Evolutionary conservation across 2,329 filamentous ascomycete genomes (phyloP).

Genomic region (Fusarium avenaceum): DNA sequence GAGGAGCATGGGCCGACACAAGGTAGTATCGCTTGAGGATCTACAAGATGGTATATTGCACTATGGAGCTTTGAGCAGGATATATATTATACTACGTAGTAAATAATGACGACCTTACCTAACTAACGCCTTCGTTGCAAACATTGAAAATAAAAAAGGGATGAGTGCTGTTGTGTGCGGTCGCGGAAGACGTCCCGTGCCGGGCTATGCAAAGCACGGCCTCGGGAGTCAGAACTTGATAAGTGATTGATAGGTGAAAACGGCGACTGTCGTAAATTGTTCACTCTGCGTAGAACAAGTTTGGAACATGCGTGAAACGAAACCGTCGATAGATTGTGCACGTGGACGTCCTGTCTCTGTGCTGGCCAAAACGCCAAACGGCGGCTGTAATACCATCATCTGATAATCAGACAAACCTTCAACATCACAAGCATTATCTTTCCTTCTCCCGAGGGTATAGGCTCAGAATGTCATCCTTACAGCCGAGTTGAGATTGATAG

Average conservation of each 20-base stretch:
- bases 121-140: neutral
- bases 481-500: constrained; percentile 34
- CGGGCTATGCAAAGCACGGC: constrained; percentile 29
- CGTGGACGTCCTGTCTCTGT: constrained; percentile 20
- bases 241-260: constrained; percentile 3
- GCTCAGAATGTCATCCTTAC: constrained; percentile 7
- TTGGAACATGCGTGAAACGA: constrained; percentile 38
- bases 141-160: neutral
- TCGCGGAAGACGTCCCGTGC: constrained; percentile 30
- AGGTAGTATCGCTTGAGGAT: constrained; percentile 37
- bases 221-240: neutral
- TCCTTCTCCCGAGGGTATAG: neutral
- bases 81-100: constrained; percentile 1
- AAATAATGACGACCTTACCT: neutral
- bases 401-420: constrained; percentile 14
- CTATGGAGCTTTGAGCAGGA: constrained; percentile 13
- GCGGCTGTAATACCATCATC: constrained; percentile 10
- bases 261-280: constrained; percentile 1
- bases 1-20: constrained; percentile 21
- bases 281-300: constrained; percentile 13
- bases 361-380: neutral
- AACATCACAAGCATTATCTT: constrained; percentile 6
- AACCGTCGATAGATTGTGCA: constrained; percentile 24
- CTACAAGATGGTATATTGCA: constrained; percentile 13
- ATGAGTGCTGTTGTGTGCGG: constrained; percentile 17